Evolutionary conservation across 1,139 yeast species (phyloP).

Genomic region (Yamadazyma pseudoaaseri): DNA sequence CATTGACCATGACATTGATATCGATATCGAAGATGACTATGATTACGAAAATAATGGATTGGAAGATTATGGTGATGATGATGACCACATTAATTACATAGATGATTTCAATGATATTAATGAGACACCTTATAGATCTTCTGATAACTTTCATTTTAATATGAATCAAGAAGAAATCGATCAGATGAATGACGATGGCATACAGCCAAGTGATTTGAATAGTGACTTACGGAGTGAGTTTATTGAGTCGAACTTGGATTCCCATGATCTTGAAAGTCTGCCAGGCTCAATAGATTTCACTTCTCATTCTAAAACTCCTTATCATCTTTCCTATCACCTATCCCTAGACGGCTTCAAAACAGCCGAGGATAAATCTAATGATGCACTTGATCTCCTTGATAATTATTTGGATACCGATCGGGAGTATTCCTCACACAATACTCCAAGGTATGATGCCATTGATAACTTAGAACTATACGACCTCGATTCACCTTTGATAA

Average conservation of each 20-base stretch:
- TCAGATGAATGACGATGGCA: neutral
- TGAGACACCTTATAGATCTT: neutral
- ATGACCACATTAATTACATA: conserved; percentile 49
- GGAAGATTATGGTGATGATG: conserved; percentile 39
- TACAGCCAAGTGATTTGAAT: neutral
- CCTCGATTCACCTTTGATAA: conserved; percentile 34
- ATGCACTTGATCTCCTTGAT: conserved; percentile 33
- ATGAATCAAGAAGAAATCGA: neutral
- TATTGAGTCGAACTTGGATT: neutral
- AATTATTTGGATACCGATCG: conserved; percentile 27
- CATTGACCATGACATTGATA: conserved; percentile 35
- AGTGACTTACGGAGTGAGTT: neutral
- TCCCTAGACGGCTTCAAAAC: conserved; percentile 27
- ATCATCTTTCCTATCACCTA: conserved; percentile 28
- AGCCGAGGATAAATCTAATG: conserved; percentile 12
- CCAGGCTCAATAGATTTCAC: neutral
- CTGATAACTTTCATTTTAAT: neutral
- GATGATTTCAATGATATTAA: conserved; percentile 34
- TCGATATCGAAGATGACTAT: conserved; percentile 30
- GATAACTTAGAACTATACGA: conserved; percentile 27
- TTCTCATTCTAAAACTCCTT: conserved; percentile 12
- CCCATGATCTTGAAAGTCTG: neutral
- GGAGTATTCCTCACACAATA: conserved; percentile 1
- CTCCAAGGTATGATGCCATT: conserved; percentile 10
- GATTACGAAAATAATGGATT: conserved; percentile 53